Base-by-base conservation (phyloP, 768 basidiomycete genomes). In the Glaciozyma antarctica region DNA sequence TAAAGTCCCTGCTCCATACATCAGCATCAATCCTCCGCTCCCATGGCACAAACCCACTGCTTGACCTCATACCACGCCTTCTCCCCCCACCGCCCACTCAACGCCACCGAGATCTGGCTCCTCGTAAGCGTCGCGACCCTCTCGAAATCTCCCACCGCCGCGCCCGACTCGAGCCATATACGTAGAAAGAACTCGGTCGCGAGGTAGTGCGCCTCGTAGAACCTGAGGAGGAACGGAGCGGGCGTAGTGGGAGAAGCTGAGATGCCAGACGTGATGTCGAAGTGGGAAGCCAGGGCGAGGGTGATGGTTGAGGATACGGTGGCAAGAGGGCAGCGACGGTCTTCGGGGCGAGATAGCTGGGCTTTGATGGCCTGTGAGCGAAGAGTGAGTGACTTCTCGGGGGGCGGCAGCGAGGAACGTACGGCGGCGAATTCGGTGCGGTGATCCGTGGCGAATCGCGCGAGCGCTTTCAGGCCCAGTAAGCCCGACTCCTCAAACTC, bases 91-190 rank as follows among this genome's bases (percentile, higher is more conserved):
- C 22, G 19, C 0, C 45, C 58, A 82, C 81, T 81, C 64, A 94
- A 77, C 1, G 88, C 88, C 28, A 85, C 82, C 73, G 87, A 86
- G 61, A 89, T 82, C 88, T 93, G 91, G 81, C 88, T 90, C 60
- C 84, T 83, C 44, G 86, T 85, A 24, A 93, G 79, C 9, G 85
- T 86, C 43, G 83, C 82, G 15, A 94, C 84, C 15, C 92, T 85
- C 44, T 81, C 80, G 69, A 91, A 90, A 76, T 94, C 91, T 24
- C 80, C 84, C 17, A 76, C 73, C 5, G 86, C 84, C 1, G 91
- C 87, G 17, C 86, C 85, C 72, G 87, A 88, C 75, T 94, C 91
- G 71, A 81, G 83, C 90, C 89, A 94, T 84, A 94, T 90, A 65
- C 88, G 83, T n/a, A 90, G 78, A 77, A 93, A 93, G 79, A 93